These are phyloP conservation scores for Colletotrichum agaves DNA, from an alignment of 2,329 filamentous ascomycete species.

Conservation along the genomic window DNA sequence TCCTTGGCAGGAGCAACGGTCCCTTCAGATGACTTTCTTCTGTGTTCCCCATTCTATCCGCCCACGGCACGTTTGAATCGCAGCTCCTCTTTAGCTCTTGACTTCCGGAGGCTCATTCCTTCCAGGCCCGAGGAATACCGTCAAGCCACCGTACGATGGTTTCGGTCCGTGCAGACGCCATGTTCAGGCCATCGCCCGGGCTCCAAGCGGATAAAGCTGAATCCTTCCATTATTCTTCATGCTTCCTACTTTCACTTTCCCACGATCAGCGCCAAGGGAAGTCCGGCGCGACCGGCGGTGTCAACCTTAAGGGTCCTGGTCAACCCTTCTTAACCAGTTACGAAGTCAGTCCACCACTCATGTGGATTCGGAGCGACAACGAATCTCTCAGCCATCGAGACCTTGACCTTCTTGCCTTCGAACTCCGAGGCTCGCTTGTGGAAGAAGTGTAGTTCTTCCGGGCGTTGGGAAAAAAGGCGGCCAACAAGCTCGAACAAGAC, in stretches of 20 bases:
- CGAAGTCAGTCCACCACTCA: neutral
- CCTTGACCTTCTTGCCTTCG: no score
- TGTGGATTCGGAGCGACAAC: no score
- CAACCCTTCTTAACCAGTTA: neutral
- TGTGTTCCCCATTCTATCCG: neutral
- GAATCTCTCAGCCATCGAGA: no score
- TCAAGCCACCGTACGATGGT: slow-evolving; percentile 5
- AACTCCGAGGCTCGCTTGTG: no score
- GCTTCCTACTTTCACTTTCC: neutral
- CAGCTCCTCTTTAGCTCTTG: no score
- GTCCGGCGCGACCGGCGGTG: neutral
- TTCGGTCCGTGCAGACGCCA: neutral
- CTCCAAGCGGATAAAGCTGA: neutral
- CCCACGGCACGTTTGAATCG: no score
- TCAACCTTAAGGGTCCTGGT: accelerated
- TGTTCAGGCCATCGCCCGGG: neutral
- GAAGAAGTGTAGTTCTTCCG: no score
- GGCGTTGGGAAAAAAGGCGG: neutral
- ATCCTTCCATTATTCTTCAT: neutral
- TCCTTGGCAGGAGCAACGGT: no score
- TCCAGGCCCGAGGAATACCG: neutral
- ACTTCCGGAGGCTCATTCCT: no score
- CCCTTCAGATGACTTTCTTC: no score
- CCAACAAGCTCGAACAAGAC: neutral
- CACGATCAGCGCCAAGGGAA: neutral